phyloP scores from a whole-genome alignment of 257 asterid species.

The Schizonepeta tenuifolia region DNA sequence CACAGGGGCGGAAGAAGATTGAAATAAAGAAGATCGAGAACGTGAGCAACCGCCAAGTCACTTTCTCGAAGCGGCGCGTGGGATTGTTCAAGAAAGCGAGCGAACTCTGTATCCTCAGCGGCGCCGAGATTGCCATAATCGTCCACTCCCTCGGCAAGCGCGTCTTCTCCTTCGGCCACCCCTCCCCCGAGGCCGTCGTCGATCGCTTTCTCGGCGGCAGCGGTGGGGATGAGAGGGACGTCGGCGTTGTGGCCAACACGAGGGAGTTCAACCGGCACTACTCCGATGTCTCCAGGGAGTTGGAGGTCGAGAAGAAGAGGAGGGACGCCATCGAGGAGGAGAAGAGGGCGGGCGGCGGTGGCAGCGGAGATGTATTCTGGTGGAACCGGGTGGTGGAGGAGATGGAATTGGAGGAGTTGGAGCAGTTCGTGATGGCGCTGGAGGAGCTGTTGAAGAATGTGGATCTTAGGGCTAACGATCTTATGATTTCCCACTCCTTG shows the following conservation, averaged over 20 bases:
- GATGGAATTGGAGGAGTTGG: conserved; percentile 43
- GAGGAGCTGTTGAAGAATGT: conserved; percentile 43
- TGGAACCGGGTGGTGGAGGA: conserved; percentile 42
- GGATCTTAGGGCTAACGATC: conserved; percentile 34
- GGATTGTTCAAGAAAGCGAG: conserved; percentile 56
- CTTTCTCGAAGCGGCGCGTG: conserved; percentile 52
- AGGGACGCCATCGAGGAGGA: conserved; percentile 40
- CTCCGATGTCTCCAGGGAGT: conserved; percentile 29
- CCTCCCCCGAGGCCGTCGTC: conserved; percentile 35
- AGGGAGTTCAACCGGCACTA: conserved; percentile 43
- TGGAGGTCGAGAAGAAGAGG: conserved; percentile 46
- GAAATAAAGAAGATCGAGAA: conserved; percentile 50
- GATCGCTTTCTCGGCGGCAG: conserved; percentile 37
- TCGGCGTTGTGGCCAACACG: not conserved
- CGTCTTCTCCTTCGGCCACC: conserved; percentile 46
- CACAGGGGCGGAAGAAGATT: conserved; percentile 46
- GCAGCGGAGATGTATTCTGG: conserved; percentile 33
- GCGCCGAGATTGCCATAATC: conserved; percentile 44
- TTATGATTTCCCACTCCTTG: conserved; percentile 25
- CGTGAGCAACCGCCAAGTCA: conserved; percentile 43
- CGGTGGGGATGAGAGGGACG: not conserved
- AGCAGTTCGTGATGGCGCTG: conserved; percentile 44
- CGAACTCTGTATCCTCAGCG: conserved; percentile 47
- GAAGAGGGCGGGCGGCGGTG: conserved; percentile 35
- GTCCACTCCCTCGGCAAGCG: conserved; percentile 47